Conservation (phyloP, 306 rosid genomes). For the Alnus glutinosa region DNA sequence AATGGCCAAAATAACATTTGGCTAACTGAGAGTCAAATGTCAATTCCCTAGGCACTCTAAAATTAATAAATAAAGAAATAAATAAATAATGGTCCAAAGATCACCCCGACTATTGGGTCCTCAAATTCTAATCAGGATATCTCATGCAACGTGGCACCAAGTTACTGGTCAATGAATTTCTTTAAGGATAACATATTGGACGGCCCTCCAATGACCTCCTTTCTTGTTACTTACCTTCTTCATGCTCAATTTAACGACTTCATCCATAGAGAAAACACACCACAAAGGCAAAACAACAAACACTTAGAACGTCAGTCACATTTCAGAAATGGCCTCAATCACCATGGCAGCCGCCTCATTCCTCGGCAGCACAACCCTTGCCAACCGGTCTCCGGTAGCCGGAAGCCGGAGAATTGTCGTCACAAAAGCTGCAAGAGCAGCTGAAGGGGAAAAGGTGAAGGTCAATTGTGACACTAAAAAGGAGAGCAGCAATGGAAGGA, state of each 20-base stretch:
- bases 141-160: constrained; percentile 25
- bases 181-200: constrained; percentile 37
- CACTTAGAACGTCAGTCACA: not conserved
- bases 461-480: constrained; percentile 24
- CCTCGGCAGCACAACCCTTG: constrained; percentile 18
- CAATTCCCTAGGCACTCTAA: no score
- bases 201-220: constrained; percentile 12
- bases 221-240: constrained; percentile 3
- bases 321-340: constrained; percentile 42
- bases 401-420: constrained; percentile 17
- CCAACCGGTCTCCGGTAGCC: constrained; percentile 9
- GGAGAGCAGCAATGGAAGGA: constrained; percentile 38
- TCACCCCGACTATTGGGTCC: not conserved
- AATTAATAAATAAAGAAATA: no score
- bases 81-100: not conserved
- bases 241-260: constrained; percentile 9
- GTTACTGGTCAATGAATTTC: constrained; percentile 24
- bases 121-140: constrained; percentile 22
- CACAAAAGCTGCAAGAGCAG: constrained; percentile 18
- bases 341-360: constrained; percentile 49
- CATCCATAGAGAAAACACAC: not conserved
- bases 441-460: constrained; percentile 25
- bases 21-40: no score
- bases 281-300: not conserved
- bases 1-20: no score